Percentiles rank a stretch among this genome's conserved stretches.
These are phyloP conservation scores for Gynandropsis gynandra DNA, from an alignment of 345 rosid genomes.

Conservation along the genomic window DNA sequence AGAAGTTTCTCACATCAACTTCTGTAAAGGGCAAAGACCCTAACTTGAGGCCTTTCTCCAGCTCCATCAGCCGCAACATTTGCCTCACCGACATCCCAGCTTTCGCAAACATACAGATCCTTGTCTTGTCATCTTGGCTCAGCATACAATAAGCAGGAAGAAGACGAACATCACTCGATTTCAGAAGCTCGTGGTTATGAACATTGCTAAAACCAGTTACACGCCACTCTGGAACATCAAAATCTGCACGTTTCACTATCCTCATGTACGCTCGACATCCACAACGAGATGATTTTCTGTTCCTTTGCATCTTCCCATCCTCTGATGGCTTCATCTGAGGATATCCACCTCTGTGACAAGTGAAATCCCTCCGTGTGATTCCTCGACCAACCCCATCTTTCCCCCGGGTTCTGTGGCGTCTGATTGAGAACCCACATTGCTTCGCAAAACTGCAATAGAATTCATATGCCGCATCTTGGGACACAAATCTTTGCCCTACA, in stretches of 20 bases:
- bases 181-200: constrained; percentile 51
- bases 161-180: constrained; percentile 33
- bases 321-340: constrained; percentile 45
- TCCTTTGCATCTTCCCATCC: constrained; percentile 50
- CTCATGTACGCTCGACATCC: constrained; percentile 56
- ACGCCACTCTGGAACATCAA: constrained; percentile 55
- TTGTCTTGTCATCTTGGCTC: constrained; percentile 46
- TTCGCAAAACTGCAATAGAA: constrained; percentile 58
- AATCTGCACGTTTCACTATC: constrained; percentile 48
- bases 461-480: constrained; percentile 59
- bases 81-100: constrained; percentile 72
- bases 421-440: constrained; percentile 57
- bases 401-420: constrained; percentile 55
- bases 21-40: constrained; percentile 59
- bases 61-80: constrained; percentile 60
- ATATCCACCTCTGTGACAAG: constrained; percentile 56
- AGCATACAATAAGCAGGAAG: constrained; percentile 46
- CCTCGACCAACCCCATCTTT: constrained; percentile 63
- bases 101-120: constrained; percentile 56
- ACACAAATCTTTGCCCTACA: constrained; percentile 51
- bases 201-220: constrained; percentile 49
- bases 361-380: constrained; percentile 53
- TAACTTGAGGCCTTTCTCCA: constrained; percentile 60
- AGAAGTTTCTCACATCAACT: constrained; percentile 49
- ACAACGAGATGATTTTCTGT: constrained; percentile 51